Percentiles rank a stretch among this genome's conserved stretches.
phyloP scores from a whole-genome alignment of 768 basidiomycete genomes.

The Trametes cingulata region DNA sequence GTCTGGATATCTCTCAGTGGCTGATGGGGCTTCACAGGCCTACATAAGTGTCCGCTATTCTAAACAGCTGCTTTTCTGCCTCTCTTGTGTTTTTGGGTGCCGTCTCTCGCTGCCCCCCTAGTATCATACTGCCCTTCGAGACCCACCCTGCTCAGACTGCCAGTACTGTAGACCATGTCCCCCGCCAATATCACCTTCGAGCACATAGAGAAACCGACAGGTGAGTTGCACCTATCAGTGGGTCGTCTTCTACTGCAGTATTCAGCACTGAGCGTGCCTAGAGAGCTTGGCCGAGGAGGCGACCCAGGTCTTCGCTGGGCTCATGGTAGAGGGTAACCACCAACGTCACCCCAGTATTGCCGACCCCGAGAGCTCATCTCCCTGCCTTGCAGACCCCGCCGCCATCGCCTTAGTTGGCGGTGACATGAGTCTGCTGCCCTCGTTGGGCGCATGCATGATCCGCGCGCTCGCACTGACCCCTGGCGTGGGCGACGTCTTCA shows the following conservation, averaged over 20 bases:
- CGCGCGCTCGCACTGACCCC: constrained; percentile 6
- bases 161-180: background rate
- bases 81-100: no score
- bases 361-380: background rate
- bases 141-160: background rate
- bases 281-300: constrained; percentile 9
- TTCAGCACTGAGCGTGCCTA: background rate
- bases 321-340: constrained; percentile 9
- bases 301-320: background rate
- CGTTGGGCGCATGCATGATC: constrained; percentile 4
- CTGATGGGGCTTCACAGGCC: no score
- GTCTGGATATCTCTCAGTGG: background rate
- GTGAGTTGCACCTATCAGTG: background rate
- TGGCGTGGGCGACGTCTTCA: constrained; percentile 11
- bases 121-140: background rate
- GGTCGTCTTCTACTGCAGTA: background rate
- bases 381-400: background rate
- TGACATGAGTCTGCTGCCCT: constrained; percentile 7
- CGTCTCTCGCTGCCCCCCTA: background rate
- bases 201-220: background rate
- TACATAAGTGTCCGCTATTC: no score
- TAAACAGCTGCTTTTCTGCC: no score
- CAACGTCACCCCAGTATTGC: background rate
- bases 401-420: constrained; percentile 5
- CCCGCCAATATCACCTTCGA: background rate